Conservation (phyloP, 108 stramenopile species). For the Fistulifera solaris region DNA sequence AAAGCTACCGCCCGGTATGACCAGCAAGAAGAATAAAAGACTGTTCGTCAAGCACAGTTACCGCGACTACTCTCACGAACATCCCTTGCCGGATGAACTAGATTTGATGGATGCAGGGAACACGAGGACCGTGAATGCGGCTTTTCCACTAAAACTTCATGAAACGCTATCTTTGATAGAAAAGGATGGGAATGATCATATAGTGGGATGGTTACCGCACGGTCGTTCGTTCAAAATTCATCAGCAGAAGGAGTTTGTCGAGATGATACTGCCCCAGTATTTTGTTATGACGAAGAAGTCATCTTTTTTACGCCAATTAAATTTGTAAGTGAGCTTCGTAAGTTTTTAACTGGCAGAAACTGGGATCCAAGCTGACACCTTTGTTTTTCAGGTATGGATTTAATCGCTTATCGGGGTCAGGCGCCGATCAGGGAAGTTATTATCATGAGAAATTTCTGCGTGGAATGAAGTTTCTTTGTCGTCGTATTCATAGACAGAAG, state of each 20-base stretch:
- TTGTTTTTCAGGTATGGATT: slow-evolving; percentile 41
- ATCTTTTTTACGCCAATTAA: slow-evolving; percentile 66
- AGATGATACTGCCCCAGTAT: slow-evolving; percentile 67
- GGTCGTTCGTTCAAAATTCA: slow-evolving; percentile 68
- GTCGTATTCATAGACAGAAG: slow-evolving; percentile 61
- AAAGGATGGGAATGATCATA: slow-evolving; percentile 42
- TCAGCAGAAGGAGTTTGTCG: slow-evolving; percentile 58
- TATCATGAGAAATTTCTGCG: slow-evolving; percentile 78
- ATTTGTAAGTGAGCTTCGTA: slow-evolving; percentile 33
- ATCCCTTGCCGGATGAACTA: slow-evolving; percentile 19
- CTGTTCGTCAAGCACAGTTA: slow-evolving; percentile 32
- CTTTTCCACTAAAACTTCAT: slow-evolving; percentile 71
- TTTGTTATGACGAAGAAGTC: slow-evolving; percentile 71
- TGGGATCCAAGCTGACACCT: not conserved
- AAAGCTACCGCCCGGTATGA: slow-evolving; percentile 35
- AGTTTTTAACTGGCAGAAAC: not conserved
- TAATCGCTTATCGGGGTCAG: slow-evolving; percentile 45
- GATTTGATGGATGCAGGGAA: slow-evolving; percentile 7
- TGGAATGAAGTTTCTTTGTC: slow-evolving; percentile 53
- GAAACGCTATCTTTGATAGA: slow-evolving; percentile 59
- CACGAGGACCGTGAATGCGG: slow-evolving; percentile 34
- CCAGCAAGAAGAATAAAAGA: slow-evolving; percentile 31
- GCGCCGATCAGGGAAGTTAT: slow-evolving; percentile 61
- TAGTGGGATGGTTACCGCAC: slow-evolving; percentile 73
- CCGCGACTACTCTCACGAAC: slow-evolving; percentile 28